These are phyloP conservation scores for Daldinia childiae DNA, from an alignment of 495 filamentous ascomycete species.

Conservation along the genomic window DNA sequence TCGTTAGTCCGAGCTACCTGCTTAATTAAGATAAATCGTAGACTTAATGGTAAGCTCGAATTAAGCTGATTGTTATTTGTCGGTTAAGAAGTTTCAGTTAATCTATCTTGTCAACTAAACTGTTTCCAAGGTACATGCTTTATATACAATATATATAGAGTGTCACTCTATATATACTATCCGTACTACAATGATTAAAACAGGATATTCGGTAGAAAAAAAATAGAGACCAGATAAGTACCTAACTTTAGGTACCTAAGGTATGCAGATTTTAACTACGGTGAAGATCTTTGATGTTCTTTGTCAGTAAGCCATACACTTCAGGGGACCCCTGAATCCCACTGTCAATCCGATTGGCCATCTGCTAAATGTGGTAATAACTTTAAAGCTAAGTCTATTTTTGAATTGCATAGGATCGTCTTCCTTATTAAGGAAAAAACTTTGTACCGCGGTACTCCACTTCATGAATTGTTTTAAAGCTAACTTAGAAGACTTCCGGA, in stretches of 20 bases:
- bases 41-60: conserved; percentile 5
- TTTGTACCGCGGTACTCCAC: neutral
- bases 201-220: neutral
- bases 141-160: neutral
- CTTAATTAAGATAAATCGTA: neutral
- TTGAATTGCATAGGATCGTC: neutral
- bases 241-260: neutral
- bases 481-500: neutral
- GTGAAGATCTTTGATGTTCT: neutral
- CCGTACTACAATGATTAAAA: neutral
- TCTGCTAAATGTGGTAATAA: neutral
- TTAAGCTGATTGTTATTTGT: neutral
- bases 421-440: neutral
- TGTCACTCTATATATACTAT: too few species aligned
- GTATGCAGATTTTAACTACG: neutral
- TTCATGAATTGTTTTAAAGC: neutral
- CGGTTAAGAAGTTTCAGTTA: neutral
- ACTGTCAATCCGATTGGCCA: neutral
- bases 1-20: neutral
- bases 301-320: neutral
- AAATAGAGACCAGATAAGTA: neutral
- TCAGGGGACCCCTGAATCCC: neutral
- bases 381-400: neutral
- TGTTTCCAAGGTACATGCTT: neutral
- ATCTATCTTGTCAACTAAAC: neutral